Evolutionary conservation across 2,329 filamentous ascomycete genomes (phyloP), one percentile per base, ranked within the genome.

Genomic region (Mycogone perniciosa): DNA sequence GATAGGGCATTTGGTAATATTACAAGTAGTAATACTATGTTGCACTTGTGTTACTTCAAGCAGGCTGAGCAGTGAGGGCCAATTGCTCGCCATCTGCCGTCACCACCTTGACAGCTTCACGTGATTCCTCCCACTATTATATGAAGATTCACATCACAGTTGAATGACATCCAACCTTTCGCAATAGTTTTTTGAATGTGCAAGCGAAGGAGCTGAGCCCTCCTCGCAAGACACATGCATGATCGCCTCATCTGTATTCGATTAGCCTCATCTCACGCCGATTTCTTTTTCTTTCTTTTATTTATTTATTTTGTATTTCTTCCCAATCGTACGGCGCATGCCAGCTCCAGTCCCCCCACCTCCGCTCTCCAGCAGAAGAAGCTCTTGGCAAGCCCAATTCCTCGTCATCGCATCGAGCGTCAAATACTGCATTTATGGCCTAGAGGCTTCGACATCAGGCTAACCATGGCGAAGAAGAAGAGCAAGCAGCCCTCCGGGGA

Each of bases 381-480:
- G 41, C 31, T 29, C 33, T 42, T 13, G 13, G 9, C 20, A 38
- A 13, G 11, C 26, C n/a, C 35, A 30, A 46, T 29, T 11, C 27
- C 27, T 7, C 7, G 37, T 11, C 29, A 31, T 48, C 33, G 35
- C n/a, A 46, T 33, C 9, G 38, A 34, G 13, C 27, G n/a, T 43
- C 37, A 31, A 31, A 11, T 7, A 42, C n/a, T 27, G 46, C 41
- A 37, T 27, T 20, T 27, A 38, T 41, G 35, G 10, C 31, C 13
- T 52, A 48, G 30, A 31, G 20, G 5, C 20, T 48, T 35, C 2
- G 26, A 42, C 5, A 44, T 10, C 27, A 34, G 5, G 31, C 30
- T 29, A 27, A 51, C 8, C 48, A 78, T 78, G 75, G 67, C 67
- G 44, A 78, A 68, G 61, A 73, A 75, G 61, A 76, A 72, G 62